Evolutionary conservation across 2,329 filamentous ascomycete genomes (phyloP), one percentile per base, ranked within the genome.

Genomic region (Coniochaeta pulveracea): DNA sequence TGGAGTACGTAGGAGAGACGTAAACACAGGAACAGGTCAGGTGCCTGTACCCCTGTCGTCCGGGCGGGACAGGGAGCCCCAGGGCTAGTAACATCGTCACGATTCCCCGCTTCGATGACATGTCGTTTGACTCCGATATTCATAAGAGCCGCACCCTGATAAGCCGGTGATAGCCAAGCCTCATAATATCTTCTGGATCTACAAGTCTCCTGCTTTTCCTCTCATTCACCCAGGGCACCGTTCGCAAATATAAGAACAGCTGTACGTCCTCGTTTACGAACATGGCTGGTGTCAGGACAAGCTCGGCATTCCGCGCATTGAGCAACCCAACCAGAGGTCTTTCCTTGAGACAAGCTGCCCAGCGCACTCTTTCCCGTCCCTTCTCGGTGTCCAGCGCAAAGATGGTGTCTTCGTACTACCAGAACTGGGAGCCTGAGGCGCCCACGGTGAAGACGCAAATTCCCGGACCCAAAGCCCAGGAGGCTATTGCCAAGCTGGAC

Each of bases 401-500:
- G 32, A 48, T 48, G 46, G 38, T 46, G 11, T 41, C 44, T 35
- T 49, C 45, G 39, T 54, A 49, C 39, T 35, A 37, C 28, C 22
- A 35, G 10, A 15, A 40, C 17, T 42, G 40, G 33, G 72, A 76
- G 58, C 71, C 71, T 26, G 54, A 60, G 18, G 61, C 51, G 17
- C 72, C 72, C 18, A 48, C 60, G 4, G 51, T 76, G 47, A 70
- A 69, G 60, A 71, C 68, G 16, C 57, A 61, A 28, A 81, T 93
- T 37, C 85, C 85, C 1, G 85, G 85, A 1, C 85, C 85, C 23
- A 71, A 78, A 61, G 76, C 78, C 56, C 69, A 76, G 61, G 69
- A 75, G 46, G 69, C 72, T 33, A 76, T 82, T 42, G 64, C 75
- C 40, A 73, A 85, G 54, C 70, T 93, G 41, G 64, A 81, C 58